Evolutionary conservation across 2,329 filamentous ascomycete species (phyloP).

Genomic region (Boeremia lycopersici): DNA sequence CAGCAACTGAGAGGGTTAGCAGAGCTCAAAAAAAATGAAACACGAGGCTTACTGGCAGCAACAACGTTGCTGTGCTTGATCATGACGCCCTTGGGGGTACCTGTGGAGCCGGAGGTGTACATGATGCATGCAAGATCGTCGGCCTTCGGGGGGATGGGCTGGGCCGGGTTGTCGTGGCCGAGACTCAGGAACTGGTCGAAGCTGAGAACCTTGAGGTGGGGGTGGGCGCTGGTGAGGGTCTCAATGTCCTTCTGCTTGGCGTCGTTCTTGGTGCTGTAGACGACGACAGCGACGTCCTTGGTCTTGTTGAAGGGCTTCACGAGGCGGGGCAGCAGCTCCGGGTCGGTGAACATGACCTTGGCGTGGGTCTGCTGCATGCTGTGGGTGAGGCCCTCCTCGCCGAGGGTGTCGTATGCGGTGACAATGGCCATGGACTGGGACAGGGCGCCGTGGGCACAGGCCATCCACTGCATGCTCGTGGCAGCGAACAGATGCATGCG

Average conservation of each 20-base stretch:
- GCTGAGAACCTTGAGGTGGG: constrained; percentile 59
- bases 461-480: constrained; percentile 83
- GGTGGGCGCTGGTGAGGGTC: constrained; percentile 59
- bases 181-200: constrained; percentile 62
- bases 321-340: constrained; percentile 67
- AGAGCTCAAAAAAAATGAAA: background rate
- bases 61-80: constrained; percentile 81
- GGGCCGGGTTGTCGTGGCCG: constrained; percentile 69
- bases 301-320: constrained; percentile 61
- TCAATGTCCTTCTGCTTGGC: constrained; percentile 60
- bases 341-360: constrained; percentile 85
- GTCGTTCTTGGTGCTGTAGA: constrained; percentile 63
- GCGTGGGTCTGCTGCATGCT: constrained; percentile 82
- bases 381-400: constrained; percentile 81
- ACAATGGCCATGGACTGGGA: constrained; percentile 92
- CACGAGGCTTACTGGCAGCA: constrained; percentile 67
- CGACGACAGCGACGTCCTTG: constrained; percentile 61
- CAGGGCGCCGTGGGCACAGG: constrained; percentile 75
- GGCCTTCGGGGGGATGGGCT: constrained; percentile 72
- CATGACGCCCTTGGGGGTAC: constrained; percentile 85
- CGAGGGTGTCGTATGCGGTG: constrained; percentile 92
- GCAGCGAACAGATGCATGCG: constrained; percentile 81
- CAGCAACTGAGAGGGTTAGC: constrained; percentile 63
- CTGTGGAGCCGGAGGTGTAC: constrained; percentile 88
- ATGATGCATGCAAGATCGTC: constrained; percentile 82